Percentiles rank a stretch among this genome's conserved stretches.
Conservation (phyloP, 2,329 filamentous ascomycete genomes). For the Aspergillus tubingensis region DNA sequence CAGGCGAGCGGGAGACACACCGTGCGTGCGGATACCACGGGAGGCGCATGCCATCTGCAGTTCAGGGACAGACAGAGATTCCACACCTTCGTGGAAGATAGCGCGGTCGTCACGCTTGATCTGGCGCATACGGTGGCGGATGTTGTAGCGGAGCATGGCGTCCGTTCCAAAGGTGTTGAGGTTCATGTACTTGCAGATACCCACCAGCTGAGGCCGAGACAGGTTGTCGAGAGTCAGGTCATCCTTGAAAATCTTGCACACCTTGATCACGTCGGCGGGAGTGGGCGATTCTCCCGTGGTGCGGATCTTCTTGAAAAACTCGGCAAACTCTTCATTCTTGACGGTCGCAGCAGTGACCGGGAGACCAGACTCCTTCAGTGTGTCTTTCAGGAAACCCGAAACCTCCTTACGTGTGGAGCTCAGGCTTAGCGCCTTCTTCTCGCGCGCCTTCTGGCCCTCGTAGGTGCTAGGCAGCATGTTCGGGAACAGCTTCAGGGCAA, state of each 20-base stretch:
- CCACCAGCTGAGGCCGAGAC: conserved; percentile 90
- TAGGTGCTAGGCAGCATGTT: conserved; percentile 97
- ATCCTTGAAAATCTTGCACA: conserved; percentile 98
- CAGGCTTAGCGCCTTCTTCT: conserved; percentile 79
- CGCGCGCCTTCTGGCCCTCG: conserved; percentile 86
- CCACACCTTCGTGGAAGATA: conserved; percentile 91
- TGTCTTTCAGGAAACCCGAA: conserved; percentile 83
- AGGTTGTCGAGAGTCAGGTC: conserved; percentile 96
- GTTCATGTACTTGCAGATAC: conserved; percentile 98
- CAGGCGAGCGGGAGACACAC: conserved; percentile 83
- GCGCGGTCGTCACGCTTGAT: conserved; percentile 97
- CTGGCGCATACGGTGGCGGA: conserved; percentile 96
- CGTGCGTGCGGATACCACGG: conserved; percentile 88
- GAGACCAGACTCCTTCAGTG: conserved; percentile 87
- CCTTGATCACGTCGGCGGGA: conserved; percentile 90
- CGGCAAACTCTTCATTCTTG: conserved; percentile 88
- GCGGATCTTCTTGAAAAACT: conserved; percentile 96
- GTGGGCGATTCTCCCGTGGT: conserved; percentile 89
- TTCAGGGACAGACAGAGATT: conserved; percentile 88
- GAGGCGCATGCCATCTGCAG: conserved; percentile 89
- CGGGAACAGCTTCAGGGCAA: conserved; percentile 92
- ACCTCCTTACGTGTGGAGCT: conserved; percentile 91
- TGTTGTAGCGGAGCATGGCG: conserved; percentile 94
- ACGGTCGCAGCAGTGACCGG: conserved; percentile 81
- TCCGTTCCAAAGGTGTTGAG: conserved; percentile 96